Percentiles rank a stretch among this genome's conserved stretches.
phyloP scores from a whole-genome alignment of 2,329 filamentous ascomycete genomes.

The Exutisphaerella laricina region DNA sequence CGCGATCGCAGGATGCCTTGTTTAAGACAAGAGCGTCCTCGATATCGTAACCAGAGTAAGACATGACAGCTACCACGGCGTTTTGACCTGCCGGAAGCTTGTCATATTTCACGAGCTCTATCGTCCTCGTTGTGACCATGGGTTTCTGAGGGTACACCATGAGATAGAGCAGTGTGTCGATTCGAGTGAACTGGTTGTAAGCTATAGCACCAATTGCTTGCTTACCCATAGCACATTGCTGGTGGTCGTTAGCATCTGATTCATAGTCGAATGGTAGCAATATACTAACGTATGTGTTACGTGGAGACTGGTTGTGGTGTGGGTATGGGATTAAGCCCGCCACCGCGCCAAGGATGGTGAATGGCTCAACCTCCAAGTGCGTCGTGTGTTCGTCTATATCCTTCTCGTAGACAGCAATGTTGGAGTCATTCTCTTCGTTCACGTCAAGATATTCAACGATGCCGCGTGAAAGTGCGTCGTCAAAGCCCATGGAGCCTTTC shows the following conservation, averaged over 20 bases:
- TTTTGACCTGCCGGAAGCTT: constrained; percentile 96
- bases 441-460: constrained; percentile 96
- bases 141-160: constrained; percentile 97
- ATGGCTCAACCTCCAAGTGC: constrained; percentile 95
- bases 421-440: constrained; percentile 95
- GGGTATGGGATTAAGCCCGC: constrained; percentile 96
- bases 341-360: constrained; percentile 91
- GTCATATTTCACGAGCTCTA: constrained; percentile 94
- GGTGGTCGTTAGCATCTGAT: neutral
- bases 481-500: constrained; percentile 79
- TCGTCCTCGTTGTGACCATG: constrained; percentile 95
- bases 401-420: constrained; percentile 83
- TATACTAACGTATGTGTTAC: constrained; percentile 90
- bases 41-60: constrained; percentile 98
- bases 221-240: constrained; percentile 98
- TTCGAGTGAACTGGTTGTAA: constrained; percentile 95
- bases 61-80: constrained; percentile 98
- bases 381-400: constrained; percentile 80
- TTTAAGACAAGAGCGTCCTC: constrained; percentile 96
- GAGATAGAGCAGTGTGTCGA: constrained; percentile 91
- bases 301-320: constrained; percentile 96
- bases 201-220: constrained; percentile 98
- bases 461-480: constrained; percentile 85
- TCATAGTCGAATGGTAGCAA: too few species aligned
- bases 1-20: constrained; percentile 90